Conservation (phyloP, 768 basidiomycete genomes). For the Tulasnella sp. region DNA sequence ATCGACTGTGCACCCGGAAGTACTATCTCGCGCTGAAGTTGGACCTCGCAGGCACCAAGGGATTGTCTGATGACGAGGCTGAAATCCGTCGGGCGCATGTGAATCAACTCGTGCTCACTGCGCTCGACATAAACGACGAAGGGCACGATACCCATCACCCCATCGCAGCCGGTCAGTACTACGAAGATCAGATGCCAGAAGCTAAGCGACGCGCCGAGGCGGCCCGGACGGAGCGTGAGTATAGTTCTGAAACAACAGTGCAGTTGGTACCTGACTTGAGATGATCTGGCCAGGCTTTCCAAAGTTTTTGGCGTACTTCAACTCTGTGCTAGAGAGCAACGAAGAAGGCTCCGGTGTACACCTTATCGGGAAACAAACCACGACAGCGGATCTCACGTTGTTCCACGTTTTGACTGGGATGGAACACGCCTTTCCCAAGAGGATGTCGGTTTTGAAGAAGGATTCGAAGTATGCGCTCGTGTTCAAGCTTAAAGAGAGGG, state of each 20-base stretch:
- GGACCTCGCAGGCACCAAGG: slow-evolving; percentile 27
- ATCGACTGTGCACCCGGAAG: neutral
- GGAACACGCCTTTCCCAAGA: slow-evolving; percentile 31
- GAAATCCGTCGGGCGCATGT: slow-evolving; percentile 24
- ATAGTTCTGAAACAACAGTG: no score
- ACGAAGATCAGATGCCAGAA: slow-evolving; percentile 38
- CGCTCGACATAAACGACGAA: slow-evolving; percentile 15
- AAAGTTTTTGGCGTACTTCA: slow-evolving; percentile 34
- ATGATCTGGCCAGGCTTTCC: slow-evolving; percentile 23
- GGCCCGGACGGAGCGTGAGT: slow-evolving; percentile 25
- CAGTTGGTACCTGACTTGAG: no score
- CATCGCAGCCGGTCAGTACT: slow-evolving; percentile 25
- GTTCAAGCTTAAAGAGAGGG: slow-evolving; percentile 28
- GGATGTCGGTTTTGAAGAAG: slow-evolving; percentile 23
- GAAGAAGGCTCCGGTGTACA: slow-evolving; percentile 10
- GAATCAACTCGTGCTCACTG: slow-evolving; percentile 33
- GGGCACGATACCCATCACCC: slow-evolving; percentile 30
- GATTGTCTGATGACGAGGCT: slow-evolving; percentile 26
- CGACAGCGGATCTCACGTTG: slow-evolving; percentile 36
- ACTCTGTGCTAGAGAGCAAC: slow-evolving; percentile 26
- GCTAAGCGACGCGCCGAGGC: slow-evolving; percentile 28
- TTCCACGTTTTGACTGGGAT: slow-evolving; percentile 32
- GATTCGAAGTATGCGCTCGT: slow-evolving; percentile 26
- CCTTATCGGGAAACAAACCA: slow-evolving; percentile 28
- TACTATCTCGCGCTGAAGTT: slow-evolving; percentile 21